Evolutionary conservation across 495 filamentous ascomycete species (phyloP), one percentile per base, ranked within the genome.

Genomic region (Delitschia confertaspora): DNA sequence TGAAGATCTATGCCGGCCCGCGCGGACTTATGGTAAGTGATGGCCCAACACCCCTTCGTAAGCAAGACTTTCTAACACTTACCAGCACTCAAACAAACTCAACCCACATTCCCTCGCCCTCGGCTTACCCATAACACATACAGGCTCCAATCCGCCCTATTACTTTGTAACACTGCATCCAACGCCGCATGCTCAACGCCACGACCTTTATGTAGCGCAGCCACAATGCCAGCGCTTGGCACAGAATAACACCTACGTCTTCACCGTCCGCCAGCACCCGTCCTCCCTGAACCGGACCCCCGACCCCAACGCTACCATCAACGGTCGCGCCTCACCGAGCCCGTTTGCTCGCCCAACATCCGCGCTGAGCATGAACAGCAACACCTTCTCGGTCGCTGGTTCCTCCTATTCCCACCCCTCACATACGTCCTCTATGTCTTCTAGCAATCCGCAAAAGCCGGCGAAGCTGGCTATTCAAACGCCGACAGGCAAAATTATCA

Each of bases 181-280:
- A 2, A 99, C 91, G 0, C 93, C 91, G 8, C 93, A 96, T 60
- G 93, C 91, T 30, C 85, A 93, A 56, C 78, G 91, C 16, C 89
- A 99, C 61, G 91, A 96, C 52, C 75, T 99, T 49, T 99, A 99
- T 64, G 82, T 99, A 55, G 83, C 82, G 23, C 88, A 95, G 53
- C 91, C 93, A 0, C 93, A 96, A 61, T 96, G 91, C 58, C 71
- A 81, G 26, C 74, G 75, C 16, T 68, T 99, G 8, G 88, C 85
- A 6, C 64, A 93, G 30, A 94, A 95, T 66, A 96, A 96, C 59
- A 99, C 91, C 5, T 99, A 94, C 58, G 89, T 99, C 18, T 99
- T 99, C 58, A 80, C 82, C 38, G 82, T 96, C 35, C 83, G 91
- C 20, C 91, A 99, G 57, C 88, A 96, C 58, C 84, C 88, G 0